phyloP scores from a whole-genome alignment of 306 rosid species.

The Acacia acuminata region DNA sequence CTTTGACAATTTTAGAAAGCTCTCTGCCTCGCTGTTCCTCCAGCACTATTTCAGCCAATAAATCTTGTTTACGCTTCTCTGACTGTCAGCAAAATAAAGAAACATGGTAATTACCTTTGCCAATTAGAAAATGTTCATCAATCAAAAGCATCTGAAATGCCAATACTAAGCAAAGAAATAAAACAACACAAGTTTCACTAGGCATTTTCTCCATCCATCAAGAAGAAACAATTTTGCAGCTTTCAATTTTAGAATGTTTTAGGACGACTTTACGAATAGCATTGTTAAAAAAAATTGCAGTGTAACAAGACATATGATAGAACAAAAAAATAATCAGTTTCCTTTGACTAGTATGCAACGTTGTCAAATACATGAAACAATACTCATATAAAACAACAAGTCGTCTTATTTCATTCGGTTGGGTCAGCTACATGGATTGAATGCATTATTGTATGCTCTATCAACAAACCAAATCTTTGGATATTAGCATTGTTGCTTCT shows the following conservation, averaged over 20 bases:
- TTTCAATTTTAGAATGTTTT: neutral
- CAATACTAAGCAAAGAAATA: neutral
- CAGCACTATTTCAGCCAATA: slow-evolving; percentile 68
- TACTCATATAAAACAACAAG: neutral
- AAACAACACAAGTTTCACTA: neutral
- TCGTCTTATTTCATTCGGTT: neutral
- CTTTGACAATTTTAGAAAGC: slow-evolving; percentile 65
- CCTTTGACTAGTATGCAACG: neutral
- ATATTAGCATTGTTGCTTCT: neutral
- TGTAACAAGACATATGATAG: neutral
- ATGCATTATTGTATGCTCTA: neutral
- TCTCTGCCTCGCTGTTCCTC: slow-evolving; percentile 87
- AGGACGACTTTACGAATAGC: neutral
- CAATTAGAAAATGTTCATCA: neutral
- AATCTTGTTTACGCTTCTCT: slow-evolving; percentile 80
- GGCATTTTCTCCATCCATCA: neutral
- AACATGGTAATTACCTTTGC: neutral
- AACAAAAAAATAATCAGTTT: neutral
- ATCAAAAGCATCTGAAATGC: neutral
- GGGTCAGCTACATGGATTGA: neutral
- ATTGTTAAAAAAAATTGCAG: neutral
- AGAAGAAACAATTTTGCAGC: neutral
- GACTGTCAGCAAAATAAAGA: slow-evolving; percentile 52
- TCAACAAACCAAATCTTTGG: neutral
- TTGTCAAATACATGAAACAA: neutral